Conservation (phyloP, 805 yeast species). For the Suhomyces vadensis region DNA sequence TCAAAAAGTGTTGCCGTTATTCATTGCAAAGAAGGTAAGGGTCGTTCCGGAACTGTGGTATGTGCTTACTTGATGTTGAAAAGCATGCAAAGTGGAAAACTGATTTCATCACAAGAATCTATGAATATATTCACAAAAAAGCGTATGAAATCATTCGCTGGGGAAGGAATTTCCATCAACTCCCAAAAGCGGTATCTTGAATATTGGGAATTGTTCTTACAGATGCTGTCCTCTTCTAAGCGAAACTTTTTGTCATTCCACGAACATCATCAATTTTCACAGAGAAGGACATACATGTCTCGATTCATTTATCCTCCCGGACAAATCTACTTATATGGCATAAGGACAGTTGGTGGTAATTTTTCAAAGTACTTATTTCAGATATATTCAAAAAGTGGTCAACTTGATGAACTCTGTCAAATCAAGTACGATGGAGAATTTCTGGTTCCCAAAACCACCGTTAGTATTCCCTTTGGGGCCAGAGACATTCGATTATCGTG, state of each 20-base stretch:
- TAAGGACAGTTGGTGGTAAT: not conserved
- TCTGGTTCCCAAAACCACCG: not conserved
- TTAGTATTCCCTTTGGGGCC: not conserved
- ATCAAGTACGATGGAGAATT: not conserved
- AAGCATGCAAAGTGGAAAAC: constrained; percentile 3
- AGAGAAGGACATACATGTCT: not conserved
- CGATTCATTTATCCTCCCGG: not conserved
- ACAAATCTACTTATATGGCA: not conserved
- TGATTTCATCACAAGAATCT: constrained; percentile 44
- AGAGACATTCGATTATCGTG: not conserved
- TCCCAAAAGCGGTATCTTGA: constrained; percentile 68
- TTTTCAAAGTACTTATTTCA: not conserved
- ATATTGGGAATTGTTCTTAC: constrained; percentile 46
- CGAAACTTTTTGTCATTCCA: not conserved
- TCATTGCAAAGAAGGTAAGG: constrained; percentile 92
- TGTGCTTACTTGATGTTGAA: constrained; percentile 67
- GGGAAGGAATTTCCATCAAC: constrained; percentile 67
- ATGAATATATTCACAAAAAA: constrained; percentile 51
- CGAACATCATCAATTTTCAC: not conserved
- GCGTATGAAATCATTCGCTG: constrained; percentile 58
- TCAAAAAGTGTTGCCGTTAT: constrained; percentile 58
- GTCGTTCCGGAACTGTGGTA: constrained; percentile 78
- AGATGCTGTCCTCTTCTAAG: not conserved
- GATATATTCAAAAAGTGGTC: not conserved
- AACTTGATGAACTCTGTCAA: not conserved